Conservation (phyloP, 2,329 filamentous ascomycete genomes). For the Byssoonygena ceratinophila region DNA sequence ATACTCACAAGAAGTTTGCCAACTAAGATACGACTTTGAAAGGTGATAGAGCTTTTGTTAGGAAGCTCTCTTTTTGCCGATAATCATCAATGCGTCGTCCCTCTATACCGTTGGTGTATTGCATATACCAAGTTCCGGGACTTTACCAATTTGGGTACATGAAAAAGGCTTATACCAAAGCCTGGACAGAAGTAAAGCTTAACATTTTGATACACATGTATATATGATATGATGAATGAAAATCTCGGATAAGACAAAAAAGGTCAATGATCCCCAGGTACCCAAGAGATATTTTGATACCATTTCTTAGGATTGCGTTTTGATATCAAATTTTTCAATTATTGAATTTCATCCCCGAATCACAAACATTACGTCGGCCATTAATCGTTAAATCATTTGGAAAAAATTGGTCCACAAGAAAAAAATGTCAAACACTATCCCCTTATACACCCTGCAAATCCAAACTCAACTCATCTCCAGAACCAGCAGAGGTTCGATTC, state of each 20-base stretch:
- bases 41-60: conserved; percentile 30
- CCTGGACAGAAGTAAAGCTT: not conserved
- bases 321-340: no score
- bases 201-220: not conserved
- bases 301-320: no score
- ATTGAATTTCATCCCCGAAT: no score
- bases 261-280: no score
- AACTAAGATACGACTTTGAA: conserved; percentile 4
- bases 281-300: no score
- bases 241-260: no score
- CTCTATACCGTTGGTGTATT: no score
- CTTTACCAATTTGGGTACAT: not conserved
- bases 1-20: conserved; percentile 52
- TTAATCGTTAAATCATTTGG: no score
- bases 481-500: not conserved
- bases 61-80: conserved; percentile 34
- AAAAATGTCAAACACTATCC: not conserved
- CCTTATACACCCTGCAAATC: not conserved
- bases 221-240: conserved; percentile 9
- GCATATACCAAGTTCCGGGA: not conserved
- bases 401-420: no score
- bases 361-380: no score
- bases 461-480: not conserved
- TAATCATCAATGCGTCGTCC: no score
- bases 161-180: not conserved